A percentile compares a stretch with the other conserved stretches of the same genome.
phyloP scores from a whole-genome alignment of 1,284 basidiomycete genomes.

The Waitea zeae region DNA sequence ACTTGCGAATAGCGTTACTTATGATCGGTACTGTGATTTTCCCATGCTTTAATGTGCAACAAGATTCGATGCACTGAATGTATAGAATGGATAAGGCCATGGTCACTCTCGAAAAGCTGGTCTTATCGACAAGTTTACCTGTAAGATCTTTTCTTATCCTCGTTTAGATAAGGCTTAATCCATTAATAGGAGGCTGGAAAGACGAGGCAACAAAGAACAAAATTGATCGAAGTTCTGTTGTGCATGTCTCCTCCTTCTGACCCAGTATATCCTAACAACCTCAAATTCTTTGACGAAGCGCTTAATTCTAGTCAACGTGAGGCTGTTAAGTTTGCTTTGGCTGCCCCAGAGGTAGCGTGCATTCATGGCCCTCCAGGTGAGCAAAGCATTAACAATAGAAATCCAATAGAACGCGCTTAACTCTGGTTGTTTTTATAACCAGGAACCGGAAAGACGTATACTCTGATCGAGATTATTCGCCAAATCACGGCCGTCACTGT shows the following conservation, averaged over 20 bases:
- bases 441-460: slow-evolving; percentile 89
- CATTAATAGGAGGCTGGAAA: too few species aligned
- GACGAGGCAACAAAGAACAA: too few species aligned
- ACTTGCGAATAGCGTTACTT: slow-evolving; percentile 83
- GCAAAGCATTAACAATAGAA: too few species aligned
- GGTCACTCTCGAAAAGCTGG: slow-evolving; percentile 38
- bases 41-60: background rate
- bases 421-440: too few species aligned
- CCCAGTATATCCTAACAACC: slow-evolving; percentile 16
- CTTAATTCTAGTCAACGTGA: slow-evolving; percentile 77
- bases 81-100: slow-evolving; percentile 74
- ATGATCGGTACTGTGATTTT: slow-evolving; percentile 68
- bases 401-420: too few species aligned
- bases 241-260: slow-evolving; percentile 33
- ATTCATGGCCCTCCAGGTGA: slow-evolving; percentile 94
- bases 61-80: too few species aligned
- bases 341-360: slow-evolving; percentile 65
- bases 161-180: too few species aligned
- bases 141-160: too few species aligned
- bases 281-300: slow-evolving; percentile 60
- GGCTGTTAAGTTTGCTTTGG: slow-evolving; percentile 62
- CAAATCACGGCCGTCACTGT: slow-evolving; percentile 49
- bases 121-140: slow-evolving; percentile 17
- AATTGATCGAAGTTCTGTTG: slow-evolving; percentile 49
- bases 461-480: slow-evolving; percentile 78